phyloP scores from a whole-genome alignment of 352 stramenopile genomes.

The Peronospora tabacina region DNA sequence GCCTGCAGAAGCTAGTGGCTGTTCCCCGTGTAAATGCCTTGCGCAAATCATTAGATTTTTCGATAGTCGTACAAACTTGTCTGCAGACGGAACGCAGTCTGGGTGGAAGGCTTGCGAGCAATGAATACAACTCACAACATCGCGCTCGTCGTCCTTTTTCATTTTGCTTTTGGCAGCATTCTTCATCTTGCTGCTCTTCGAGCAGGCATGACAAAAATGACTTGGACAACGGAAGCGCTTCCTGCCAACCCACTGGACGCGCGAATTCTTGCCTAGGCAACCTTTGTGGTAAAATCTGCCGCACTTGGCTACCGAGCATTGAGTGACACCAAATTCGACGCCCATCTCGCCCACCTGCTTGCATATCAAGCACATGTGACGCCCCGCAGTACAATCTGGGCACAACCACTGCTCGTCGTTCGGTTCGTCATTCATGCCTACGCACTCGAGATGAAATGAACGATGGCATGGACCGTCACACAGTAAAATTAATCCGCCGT shows the following conservation, averaged over 20 bases:
- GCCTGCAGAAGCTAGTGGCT: constrained; percentile 13
- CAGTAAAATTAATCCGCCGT: constrained; percentile 86
- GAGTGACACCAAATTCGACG: constrained; percentile 83
- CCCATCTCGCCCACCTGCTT: constrained; percentile 87
- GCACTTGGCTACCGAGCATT: constrained; percentile 88
- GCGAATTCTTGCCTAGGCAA: constrained; percentile 63
- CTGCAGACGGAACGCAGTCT: constrained; percentile 64
- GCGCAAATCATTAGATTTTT: constrained; percentile 85
- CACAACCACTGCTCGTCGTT: constrained; percentile 88
- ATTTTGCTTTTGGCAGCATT: constrained; percentile 34
- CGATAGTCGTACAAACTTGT: constrained; percentile 79
- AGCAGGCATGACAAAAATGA: constrained; percentile 84
- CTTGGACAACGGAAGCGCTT: constrained; percentile 87
- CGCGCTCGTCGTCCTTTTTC: constrained; percentile 21
- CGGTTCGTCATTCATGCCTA: constrained; percentile 77
- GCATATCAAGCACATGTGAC: constrained; percentile 90
- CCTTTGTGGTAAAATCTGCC: constrained; percentile 90
- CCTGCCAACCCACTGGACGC: constrained; percentile 83
- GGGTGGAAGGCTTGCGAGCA: constrained; percentile 76
- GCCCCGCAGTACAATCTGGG: constrained; percentile 79
- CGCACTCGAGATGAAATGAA: constrained; percentile 90
- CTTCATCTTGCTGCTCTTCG: constrained; percentile 15
- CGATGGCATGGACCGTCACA: constrained; percentile 90
- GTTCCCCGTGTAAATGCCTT: constrained; percentile 61
- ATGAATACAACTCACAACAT: constrained; percentile 82